A percentile compares a stretch with the other conserved stretches of the same genome.
Conservation (phyloP, 2,329 filamentous ascomycete genomes). For the Paraconiothyrium brasiliense region DNA sequence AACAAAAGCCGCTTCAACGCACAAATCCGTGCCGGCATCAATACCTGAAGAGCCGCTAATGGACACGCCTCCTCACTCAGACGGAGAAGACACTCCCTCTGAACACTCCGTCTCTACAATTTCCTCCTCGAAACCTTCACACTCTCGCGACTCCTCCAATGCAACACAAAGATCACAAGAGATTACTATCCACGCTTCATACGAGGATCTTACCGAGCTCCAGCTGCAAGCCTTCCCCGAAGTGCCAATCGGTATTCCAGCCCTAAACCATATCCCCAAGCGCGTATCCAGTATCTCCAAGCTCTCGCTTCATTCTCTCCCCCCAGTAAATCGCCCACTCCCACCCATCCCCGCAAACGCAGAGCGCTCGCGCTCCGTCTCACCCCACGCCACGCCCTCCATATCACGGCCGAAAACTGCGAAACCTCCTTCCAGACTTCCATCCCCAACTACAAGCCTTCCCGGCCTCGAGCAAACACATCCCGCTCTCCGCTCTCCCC, state of each 20-base stretch:
- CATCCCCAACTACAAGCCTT: conserved; percentile 11
- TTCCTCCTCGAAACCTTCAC: conserved; percentile 27
- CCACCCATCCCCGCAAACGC: conserved; percentile 33
- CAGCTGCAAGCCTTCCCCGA: conserved; percentile 29
- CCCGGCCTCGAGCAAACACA: conserved; percentile 13
- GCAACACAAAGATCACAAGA: conserved; percentile 35
- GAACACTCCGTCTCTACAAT: conserved; percentile 27
- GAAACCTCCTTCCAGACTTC: conserved; percentile 1
- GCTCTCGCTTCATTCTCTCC: conserved; percentile 23
- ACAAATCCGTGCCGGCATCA: conserved; percentile 29
- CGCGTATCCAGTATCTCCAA: conserved; percentile 25
- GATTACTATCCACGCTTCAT: conserved; percentile 39
- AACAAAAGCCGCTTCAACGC: conserved; percentile 18
- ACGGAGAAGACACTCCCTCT: conserved; percentile 28
- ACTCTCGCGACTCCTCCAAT: conserved; percentile 37
- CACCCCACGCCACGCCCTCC: conserved; percentile 26
- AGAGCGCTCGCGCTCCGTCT: conserved; percentile 29
- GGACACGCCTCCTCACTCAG: conserved; percentile 29
- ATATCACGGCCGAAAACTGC: neutral
- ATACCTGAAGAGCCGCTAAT: conserved; percentile 33
- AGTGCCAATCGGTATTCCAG: conserved; percentile 19
- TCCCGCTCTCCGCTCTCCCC: conserved; percentile 3
- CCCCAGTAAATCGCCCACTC: conserved; percentile 34
- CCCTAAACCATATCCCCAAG: conserved; percentile 16
- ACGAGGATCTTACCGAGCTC: conserved; percentile 36